phyloP scores from a whole-genome alignment of 306 rosid genomes.

The Betula pendula region DNA sequence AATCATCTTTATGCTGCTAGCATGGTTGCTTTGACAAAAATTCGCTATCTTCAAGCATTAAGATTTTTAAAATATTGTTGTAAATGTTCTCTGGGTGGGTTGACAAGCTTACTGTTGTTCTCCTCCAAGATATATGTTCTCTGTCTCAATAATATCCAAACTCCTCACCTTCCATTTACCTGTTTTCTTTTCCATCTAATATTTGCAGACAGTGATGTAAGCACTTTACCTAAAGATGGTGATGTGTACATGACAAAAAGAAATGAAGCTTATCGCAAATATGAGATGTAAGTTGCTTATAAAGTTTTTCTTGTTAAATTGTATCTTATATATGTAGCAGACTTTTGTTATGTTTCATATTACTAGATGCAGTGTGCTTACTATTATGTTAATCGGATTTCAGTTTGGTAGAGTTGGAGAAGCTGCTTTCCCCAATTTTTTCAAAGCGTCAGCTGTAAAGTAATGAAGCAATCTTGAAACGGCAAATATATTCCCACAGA shows the following conservation, averaged over 20 bases:
- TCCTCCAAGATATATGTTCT: background rate
- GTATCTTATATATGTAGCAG: constrained; percentile 9
- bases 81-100: background rate
- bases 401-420: constrained; percentile 97
- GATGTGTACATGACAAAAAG: constrained; percentile 66
- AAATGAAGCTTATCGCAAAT: constrained; percentile 78
- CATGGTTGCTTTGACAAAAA: background rate
- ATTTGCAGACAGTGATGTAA: constrained; percentile 46
- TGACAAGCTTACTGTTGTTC: background rate
- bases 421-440: constrained; percentile 59
- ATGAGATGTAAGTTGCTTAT: constrained; percentile 61
- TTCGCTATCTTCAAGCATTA: background rate
- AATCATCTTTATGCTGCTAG: background rate
- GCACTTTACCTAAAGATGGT: constrained; percentile 68
- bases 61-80: background rate
- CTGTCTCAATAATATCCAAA: background rate
- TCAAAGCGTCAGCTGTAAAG: constrained; percentile 31
- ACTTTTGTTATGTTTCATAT: background rate
- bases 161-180: background rate
- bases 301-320: background rate
- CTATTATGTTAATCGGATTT: constrained; percentile 26
- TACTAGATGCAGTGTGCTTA: background rate
- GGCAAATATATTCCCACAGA: constrained; percentile 2
- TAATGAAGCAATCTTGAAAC: constrained; percentile 31
- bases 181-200: constrained; percentile 6